Percentiles rank a stretch among this genome's conserved stretches.
Evolutionary conservation across 306 rosid genomes (phyloP).

Genomic region (Canavalia gladiata): DNA sequence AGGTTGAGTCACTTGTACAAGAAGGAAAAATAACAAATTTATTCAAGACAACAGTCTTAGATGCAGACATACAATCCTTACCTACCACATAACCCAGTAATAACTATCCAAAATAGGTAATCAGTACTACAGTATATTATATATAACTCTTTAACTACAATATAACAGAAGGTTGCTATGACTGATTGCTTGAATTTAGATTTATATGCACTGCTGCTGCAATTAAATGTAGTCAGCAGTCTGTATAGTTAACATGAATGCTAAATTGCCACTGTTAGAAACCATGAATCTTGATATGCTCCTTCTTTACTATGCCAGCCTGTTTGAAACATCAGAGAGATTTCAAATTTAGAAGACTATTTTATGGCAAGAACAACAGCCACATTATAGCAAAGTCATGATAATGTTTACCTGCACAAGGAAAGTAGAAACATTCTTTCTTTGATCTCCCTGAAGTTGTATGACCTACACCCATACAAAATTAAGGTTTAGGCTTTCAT

Average conservation of each 20-base stretch:
- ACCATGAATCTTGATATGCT: constrained; percentile 71
- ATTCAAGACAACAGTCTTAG: constrained; percentile 38
- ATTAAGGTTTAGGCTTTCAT: constrained; percentile 20
- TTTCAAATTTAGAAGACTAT: neutral
- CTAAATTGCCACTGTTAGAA: constrained; percentile 50
- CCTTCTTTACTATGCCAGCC: constrained; percentile 76
- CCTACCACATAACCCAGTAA: constrained; percentile 41
- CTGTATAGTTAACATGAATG: constrained; percentile 39
- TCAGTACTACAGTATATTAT: neutral
- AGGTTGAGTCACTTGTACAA: neutral
- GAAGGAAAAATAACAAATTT: constrained; percentile 47
- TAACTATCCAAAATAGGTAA: constrained; percentile 19
- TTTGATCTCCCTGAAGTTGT: constrained; percentile 76
- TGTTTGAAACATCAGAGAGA: constrained; percentile 43
- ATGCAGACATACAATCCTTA: constrained; percentile 50
- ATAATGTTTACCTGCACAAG: constrained; percentile 63
- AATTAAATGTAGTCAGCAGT: constrained; percentile 35
- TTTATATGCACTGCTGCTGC: constrained; percentile 40
- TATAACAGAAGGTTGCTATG: constrained; percentile 20
- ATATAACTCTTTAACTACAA: constrained; percentile 37
- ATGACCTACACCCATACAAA: constrained; percentile 58
- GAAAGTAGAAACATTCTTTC: constrained; percentile 68
- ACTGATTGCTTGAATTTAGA: constrained; percentile 46
- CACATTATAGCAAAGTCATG: neutral
- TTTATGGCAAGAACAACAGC: neutral